Base-by-base conservation (phyloP, 192 early-diverging fungal species). In the Mortierella claussenii region DNA sequence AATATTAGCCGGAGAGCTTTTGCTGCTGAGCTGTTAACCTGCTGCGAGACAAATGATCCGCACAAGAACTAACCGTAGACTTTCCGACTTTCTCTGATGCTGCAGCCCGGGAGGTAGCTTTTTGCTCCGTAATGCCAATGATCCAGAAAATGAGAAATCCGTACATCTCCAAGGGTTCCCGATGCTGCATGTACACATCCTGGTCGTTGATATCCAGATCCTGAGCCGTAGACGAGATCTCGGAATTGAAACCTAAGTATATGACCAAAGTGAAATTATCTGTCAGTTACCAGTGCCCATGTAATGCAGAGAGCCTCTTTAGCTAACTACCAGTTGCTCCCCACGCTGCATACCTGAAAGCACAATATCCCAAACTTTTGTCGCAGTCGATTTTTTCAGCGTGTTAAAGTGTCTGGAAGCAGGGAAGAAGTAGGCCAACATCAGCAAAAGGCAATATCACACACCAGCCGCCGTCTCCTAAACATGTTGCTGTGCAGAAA, bases 71-170 rank as follows among this genome's bases (percentile, higher is more conserved):
- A 10, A 53, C 60, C 13, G 42, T 28, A 12, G 59, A 56, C n/a
- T 65, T 82, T 13, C 64, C 81, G 1, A 69, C 31, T 13, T 60
- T 79, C 30, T 67, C 79, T 26, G 44, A 56, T 71, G 56, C 60
- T 65, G 31, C 76, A 40, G 43, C 62, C 52, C 80, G 90, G 60
- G 71, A 83, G 9, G 76, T 56, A 10, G 79, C 80, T 37, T 83
- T 84, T 15, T 87, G 83, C 71, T 93, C 91, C 47, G 85, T 90
- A 8, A 83, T 66, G 47, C 86, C 84, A 36, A 96, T 79, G 15
- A 92, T 79, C 95, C 96, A 97, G 59, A 92, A 88, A 49, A 95
- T 78, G 48, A 95, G 52, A 61, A 93, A 97, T 4, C 89, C 89
- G 59, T 95, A 97, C 62, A 93, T 84, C 76, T 96, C 93, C 8